Evolutionary conservation across 352 stramenopile species (phyloP), one percentile per base, ranked within the genome.

Genomic region (Phytophthora constricta): DNA sequence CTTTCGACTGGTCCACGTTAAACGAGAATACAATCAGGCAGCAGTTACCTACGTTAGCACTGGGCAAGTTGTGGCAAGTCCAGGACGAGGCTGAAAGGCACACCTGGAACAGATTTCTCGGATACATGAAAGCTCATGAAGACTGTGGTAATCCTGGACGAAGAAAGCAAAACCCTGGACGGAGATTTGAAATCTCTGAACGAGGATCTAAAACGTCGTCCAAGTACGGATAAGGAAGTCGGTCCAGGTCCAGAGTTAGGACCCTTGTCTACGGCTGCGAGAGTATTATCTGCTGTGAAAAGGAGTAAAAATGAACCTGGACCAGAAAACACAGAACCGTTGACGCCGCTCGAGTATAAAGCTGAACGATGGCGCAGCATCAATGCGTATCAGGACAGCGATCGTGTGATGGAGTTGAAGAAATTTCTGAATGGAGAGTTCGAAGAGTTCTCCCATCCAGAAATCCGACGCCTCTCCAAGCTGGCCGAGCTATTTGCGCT

Each of bases 361-460:
- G 16, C 16, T 14, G 27, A 41, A 56, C 48, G 48, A 42, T 56
- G 48, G 48, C 23, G 27, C 13, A 8, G 48, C 3, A 56, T 56
- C 11, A 41, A 25, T 7, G 26, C n/a, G 0, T 26, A 56, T 25
- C 48, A 56, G 17, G 22, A 42, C 17, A 26, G 20, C 3, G 26
- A 56, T 3, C 20, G 27, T 5, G 4, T 56, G 27, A 16, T 11
- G 22, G 23, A 22, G 22, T 42, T 56, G 5, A 56, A 56, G 27
- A 22, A 23, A 16, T 56, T 42, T 17, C 48, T 42, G 17, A 37
- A 17, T 1, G 48, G 48, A 25, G 48, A 56, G 11, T 5, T 56
- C 2, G 8, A 37, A 13, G 2, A 17, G n/a, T 41, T 42, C 20
- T 34, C 20, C 3, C 23, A 16, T 14, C 8, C 19, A 22, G 7